Conservation (phyloP, 2,329 filamentous ascomycete genomes). For the Neopestalotiopsis rosae region DNA sequence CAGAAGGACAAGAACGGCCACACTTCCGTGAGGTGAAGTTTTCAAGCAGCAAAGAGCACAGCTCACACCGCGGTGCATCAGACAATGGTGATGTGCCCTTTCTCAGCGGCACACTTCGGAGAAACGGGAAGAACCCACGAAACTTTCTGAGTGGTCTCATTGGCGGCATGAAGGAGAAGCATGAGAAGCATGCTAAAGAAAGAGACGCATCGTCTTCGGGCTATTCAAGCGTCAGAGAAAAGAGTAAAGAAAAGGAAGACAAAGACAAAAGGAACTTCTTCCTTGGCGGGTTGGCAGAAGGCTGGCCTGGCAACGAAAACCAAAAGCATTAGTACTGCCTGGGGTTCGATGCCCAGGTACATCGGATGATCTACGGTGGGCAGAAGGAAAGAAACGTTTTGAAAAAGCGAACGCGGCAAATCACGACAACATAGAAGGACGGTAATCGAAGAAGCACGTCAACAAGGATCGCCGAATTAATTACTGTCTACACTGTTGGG, state of each 20-base stretch:
- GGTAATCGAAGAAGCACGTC: conserved; percentile 1
- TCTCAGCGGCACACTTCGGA: conserved; percentile 39
- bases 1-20: conserved; percentile 34
- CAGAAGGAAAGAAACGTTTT: conserved; percentile 17
- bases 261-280: conserved; percentile 29
- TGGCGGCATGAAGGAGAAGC: conserved; percentile 37
- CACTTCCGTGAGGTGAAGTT: conserved; percentile 28
- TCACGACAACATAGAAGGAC: conserved; percentile 11
- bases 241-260: conserved; percentile 36
- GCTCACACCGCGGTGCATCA: conserved; percentile 34
- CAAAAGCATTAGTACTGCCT: conserved; percentile 37
- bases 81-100: conserved; percentile 37
- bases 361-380: not conserved
- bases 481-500: not conserved
- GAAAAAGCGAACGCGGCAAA: conserved; percentile 11
- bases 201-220: conserved; percentile 19
- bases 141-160: conserved; percentile 50
- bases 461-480: not conserved
- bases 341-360: not conserved
- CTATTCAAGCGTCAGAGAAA: conserved; percentile 31
- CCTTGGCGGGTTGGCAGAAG: conserved; percentile 35
- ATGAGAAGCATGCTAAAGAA: conserved; percentile 22
- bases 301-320: conserved; percentile 35
- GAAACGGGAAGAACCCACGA: conserved; percentile 45
- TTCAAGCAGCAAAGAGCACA: conserved; percentile 27